phyloP scores from a whole-genome alignment of 768 basidiomycete genomes.

The Nidularia sp. region DNA sequence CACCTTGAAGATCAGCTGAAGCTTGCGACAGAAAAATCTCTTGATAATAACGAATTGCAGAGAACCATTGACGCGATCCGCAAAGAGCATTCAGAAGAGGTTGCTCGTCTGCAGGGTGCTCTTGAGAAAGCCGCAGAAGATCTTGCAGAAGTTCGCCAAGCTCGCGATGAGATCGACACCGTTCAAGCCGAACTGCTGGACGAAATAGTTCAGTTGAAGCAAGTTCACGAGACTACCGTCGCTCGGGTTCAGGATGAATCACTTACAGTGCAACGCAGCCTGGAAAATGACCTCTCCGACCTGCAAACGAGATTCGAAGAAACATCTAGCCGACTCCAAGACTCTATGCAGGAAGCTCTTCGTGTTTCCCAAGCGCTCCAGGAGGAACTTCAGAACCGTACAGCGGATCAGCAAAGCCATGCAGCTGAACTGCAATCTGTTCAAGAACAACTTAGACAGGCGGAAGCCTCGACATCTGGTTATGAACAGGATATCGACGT shows the following conservation, averaged over 20 bases:
- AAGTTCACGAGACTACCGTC: slow-evolving; percentile 21
- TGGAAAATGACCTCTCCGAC: slow-evolving; percentile 28
- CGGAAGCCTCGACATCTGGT: slow-evolving; percentile 24
- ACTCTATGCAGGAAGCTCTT: slow-evolving; percentile 30
- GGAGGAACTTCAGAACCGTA: slow-evolving; percentile 20
- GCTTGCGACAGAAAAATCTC: slow-evolving; percentile 1
- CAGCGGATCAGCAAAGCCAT: slow-evolving; percentile 24
- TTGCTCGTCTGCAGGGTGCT: slow-evolving; percentile 10
- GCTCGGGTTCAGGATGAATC: slow-evolving; percentile 21
- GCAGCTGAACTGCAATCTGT: slow-evolving; percentile 23
- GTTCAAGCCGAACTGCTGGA: neutral
- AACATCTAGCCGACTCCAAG: slow-evolving; percentile 30
- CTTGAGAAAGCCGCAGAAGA: neutral
- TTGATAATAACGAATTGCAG: neutral
- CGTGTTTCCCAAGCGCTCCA: slow-evolving; percentile 33
- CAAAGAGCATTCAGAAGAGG: slow-evolving; percentile 8
- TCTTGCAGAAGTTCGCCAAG: neutral
- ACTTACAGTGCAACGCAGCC: slow-evolving; percentile 13
- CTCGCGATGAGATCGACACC: neutral
- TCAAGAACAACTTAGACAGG: slow-evolving; percentile 22
- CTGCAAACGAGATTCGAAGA: slow-evolving; percentile 31
- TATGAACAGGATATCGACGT: slow-evolving; percentile 24
- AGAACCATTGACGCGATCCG: neutral
- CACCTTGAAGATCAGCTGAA: slow-evolving; percentile 15
- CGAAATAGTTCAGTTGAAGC: slow-evolving; percentile 2